Evolutionary conservation across 169 alveolate genomes (phyloP).

Genomic region (Toxoplasma gondii): DNA sequence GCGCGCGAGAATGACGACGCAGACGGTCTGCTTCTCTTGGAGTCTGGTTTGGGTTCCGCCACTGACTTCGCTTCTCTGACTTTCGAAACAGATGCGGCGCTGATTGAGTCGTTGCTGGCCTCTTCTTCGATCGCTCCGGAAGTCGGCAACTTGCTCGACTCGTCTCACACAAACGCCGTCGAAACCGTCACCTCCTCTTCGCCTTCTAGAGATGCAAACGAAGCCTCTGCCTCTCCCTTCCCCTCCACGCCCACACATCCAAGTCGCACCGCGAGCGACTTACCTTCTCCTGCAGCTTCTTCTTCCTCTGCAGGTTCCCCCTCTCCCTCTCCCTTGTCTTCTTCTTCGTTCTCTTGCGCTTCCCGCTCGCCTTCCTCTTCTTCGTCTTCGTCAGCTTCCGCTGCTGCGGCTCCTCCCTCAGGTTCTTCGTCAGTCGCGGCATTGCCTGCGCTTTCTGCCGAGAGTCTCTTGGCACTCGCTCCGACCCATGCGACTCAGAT

Average conservation of each 20-base stretch:
- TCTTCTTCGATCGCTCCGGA: neutral
- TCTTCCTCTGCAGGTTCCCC: neutral
- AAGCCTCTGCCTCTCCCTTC: neutral
- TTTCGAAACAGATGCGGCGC: constrained; percentile 32
- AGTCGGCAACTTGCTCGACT: neutral
- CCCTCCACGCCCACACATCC: neutral
- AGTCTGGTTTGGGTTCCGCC: neutral
- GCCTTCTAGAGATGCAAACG: neutral
- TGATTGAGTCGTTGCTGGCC: constrained; percentile 1
- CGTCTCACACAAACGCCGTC: neutral
- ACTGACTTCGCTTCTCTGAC: neutral
- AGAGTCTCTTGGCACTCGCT: neutral
- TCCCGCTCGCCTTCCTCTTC: neutral
- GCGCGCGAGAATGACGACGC: neutral
- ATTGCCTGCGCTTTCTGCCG: neutral
- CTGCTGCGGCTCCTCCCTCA: neutral
- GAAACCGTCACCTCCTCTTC: neutral
- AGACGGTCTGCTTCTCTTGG: neutral
- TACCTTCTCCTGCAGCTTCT: no score
- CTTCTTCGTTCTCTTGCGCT: neutral
- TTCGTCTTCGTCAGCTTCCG: neutral
- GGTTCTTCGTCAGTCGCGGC: neutral
- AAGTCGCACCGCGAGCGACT: neutral
- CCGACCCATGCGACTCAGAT: neutral
- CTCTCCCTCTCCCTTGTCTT: neutral